Percentiles rank a stretch among this genome's conserved stretches.
Evolutionary conservation across 495 filamentous ascomycete species (phyloP).

Genomic region (Daldinia vernicosa): DNA sequence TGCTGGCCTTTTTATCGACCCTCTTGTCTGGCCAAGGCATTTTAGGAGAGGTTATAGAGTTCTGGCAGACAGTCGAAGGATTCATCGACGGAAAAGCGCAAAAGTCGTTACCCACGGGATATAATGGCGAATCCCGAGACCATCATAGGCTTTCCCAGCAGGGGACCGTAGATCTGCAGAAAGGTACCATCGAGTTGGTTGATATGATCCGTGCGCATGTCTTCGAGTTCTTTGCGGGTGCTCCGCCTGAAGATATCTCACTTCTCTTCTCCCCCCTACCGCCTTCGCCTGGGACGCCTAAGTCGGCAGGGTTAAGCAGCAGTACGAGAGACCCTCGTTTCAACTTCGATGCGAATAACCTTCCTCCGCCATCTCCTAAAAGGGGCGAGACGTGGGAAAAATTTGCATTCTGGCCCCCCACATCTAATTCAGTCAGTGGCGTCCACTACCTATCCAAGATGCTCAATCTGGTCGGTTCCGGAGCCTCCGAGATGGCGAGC

Average conservation of each 20-base stretch:
- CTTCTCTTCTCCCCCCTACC: constrained; percentile 81
- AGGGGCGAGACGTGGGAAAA: constrained; percentile 88
- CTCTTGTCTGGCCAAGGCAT: constrained; percentile 79
- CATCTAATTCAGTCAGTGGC: constrained; percentile 87
- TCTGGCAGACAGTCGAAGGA: constrained; percentile 90
- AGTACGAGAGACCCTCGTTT: constrained; percentile 72
- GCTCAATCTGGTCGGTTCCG: constrained; percentile 79
- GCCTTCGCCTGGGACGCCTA: constrained; percentile 73
- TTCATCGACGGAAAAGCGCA: constrained; percentile 91
- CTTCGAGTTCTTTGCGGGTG: constrained; percentile 83
- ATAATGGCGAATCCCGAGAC: constrained; percentile 81
- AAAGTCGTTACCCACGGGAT: constrained; percentile 78
- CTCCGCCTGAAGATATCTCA: constrained; percentile 89
- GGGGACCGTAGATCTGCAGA: constrained; percentile 75
- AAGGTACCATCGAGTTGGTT: constrained; percentile 80
- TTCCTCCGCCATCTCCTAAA: constrained; percentile 78
- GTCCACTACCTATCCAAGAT: constrained; percentile 86
- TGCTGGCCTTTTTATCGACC: constrained; percentile 74
- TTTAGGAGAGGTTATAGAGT: constrained; percentile 87
- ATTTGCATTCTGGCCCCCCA: constrained; percentile 96
- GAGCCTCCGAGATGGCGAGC: constrained; percentile 85
- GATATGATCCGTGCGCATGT: constrained; percentile 82
- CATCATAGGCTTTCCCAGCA: constrained; percentile 84
- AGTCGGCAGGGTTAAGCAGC: constrained; percentile 52
- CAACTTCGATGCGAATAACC: constrained; percentile 77